Base-by-base conservation (phyloP, 2,329 filamentous ascomycete species). In the Talaromyces sp. region DNA sequence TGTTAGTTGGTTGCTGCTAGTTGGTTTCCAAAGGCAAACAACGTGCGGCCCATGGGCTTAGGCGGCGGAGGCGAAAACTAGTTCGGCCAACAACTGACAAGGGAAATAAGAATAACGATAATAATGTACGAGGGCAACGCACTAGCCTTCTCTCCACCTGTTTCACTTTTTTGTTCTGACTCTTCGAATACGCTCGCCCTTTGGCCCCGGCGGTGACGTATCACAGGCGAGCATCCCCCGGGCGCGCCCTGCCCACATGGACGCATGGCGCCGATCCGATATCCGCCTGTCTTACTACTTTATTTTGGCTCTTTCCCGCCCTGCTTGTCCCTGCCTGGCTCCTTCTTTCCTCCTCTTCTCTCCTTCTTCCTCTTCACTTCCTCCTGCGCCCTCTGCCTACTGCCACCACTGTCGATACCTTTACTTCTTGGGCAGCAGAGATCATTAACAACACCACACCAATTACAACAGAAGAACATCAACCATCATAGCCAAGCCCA, bases 401-500 rank as follows among this genome's bases (percentile, higher is more conserved):
- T 29, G 24, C 24, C 24, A 54, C 24, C 11, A n/a, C 27, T 24
- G n/a, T 50, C 21, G 7, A 26, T 26, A 19, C 53, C n/a, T n/a
- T 21, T 11, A 21, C 41, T 35, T 24, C 21, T 35, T n/a, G 10
- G 29, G 29, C 29, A 31, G 29, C 29, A 31, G 10, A 9, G 8
- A 7, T 2, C 31, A 32, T 4, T 35, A 13, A 3, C 31, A 35
- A 14, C 31, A 50, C 13, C 27, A 32, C 7, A 49, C 31, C 14
- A 31, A 60, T n/a, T 19, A 13, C 35, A 27, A 19, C 27, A 35
- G 17, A 10, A 27, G 38, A 9, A 10, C 32, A 10, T 46, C 60
- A 27, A 51, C 32, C 62, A 58, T 35, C 59, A 60, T 52, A 24
- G 17, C 53, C 31, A 62, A 55, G 65, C 63, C 66, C 68, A 98